Percentiles rank a stretch among this genome's conserved stretches.
Evolutionary conservation across 495 filamentous ascomycete genomes (phyloP).

Genomic region (Friedmanniomyces simplex): DNA sequence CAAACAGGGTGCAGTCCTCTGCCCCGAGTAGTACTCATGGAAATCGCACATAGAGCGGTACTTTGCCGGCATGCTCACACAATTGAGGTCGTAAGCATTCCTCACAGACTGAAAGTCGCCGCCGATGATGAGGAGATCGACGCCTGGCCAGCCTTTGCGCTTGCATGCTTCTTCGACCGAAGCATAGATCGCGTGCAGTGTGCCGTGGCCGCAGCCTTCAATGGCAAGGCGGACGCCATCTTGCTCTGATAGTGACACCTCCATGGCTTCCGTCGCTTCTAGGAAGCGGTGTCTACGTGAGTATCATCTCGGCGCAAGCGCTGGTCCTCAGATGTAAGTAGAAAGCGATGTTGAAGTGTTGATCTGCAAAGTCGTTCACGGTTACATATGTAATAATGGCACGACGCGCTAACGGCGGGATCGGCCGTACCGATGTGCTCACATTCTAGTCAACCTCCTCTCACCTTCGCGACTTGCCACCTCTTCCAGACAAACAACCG

Average conservation of each 20-base stretch:
- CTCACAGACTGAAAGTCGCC: conserved; percentile 90
- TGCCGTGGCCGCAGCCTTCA: conserved; percentile 87
- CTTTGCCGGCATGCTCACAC: conserved; percentile 76
- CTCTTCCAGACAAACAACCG: conserved; percentile 14
- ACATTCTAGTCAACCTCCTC: not conserved
- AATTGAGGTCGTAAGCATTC: conserved; percentile 74
- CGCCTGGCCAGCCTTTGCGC: conserved; percentile 58
- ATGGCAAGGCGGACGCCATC: conserved; percentile 46
- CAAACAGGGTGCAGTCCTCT: conserved; percentile 64
- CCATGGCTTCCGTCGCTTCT: conserved; percentile 2
- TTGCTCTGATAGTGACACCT: conserved; percentile 13
- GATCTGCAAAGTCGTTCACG: too few species aligned
- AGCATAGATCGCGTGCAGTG: conserved; percentile 79
- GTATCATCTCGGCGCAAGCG: too few species aligned
- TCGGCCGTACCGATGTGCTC: not conserved
- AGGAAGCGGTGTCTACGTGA: too few species aligned
- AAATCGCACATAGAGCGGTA: conserved; percentile 82
- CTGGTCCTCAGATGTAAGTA: too few species aligned
- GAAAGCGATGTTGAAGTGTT: too few species aligned
- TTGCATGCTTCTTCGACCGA: conserved; percentile 53
- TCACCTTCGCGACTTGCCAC: not conserved
- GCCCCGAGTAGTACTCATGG: conserved; percentile 80
- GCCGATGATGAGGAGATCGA: conserved; percentile 79
- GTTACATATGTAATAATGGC: too few species aligned
- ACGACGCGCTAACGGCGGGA: not conserved